Evolutionary conservation across 2,329 filamentous ascomycete genomes (phyloP), one percentile per base, ranked within the genome.

Genomic region (Aspergillus terreus): DNA sequence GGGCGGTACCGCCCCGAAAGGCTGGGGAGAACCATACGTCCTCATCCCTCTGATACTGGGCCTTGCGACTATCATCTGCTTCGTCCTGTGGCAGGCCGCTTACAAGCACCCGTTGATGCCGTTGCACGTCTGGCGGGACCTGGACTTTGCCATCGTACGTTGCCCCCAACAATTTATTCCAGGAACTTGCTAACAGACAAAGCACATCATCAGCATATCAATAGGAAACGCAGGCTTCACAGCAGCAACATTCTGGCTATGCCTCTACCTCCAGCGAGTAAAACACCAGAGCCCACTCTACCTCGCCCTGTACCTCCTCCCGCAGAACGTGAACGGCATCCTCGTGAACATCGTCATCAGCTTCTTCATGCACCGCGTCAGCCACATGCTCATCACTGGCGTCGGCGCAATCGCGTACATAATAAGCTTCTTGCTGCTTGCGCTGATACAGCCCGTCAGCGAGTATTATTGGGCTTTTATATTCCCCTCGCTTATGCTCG

Each of bases 191-290:
- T 42, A 9, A 42, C 17, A 1, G 17, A 23, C n/a, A 17, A 42
- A 42, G 40, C 40, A 42, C 19, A 23, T 42, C 17, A 42, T 21
- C 6, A 42, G 40, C 19, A 12, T 42, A 42, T 42, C 40, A 11
- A 19, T 42, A 4, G 40, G 40, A 12, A 42, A 42, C 19, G 40
- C 40, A 10, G 40, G 40, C 4, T 88, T 88, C 59, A 75, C 79
- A 1, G 75, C 81, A 4, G 75, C 79, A 27, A 70, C 77, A 15
- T 87, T 88, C 66, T 87, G 83, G 80, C 70, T 85, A 2, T 76
- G 84, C 0, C 77, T 87, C 6, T 87, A 82, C 65, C 81, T 88
- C 71, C 84, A 88, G 65, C 71, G 81, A 33, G 67, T 85, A 32
- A 72, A 78, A 41, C 48, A 69, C 7, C 73, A 80, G 51, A 76